phyloP scores from a whole-genome alignment of 345 rosid genomes.

The Isatis tinctoria region DNA sequence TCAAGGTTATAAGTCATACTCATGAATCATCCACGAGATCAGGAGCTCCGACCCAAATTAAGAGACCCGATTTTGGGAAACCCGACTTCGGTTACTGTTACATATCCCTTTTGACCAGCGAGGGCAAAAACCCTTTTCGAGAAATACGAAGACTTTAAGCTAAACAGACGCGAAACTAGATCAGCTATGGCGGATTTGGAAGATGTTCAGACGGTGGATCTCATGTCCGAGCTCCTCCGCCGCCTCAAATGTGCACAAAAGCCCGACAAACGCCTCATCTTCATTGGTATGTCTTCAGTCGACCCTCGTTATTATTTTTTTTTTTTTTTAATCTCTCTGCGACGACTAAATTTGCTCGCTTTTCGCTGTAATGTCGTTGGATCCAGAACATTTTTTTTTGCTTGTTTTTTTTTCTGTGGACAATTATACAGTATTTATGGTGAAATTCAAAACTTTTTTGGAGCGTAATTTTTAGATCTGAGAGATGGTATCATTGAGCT shows the following conservation, averaged over 20 bases:
- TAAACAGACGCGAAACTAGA: slow-evolving; percentile 8
- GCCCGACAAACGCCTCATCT: slow-evolving; percentile 88
- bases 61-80: slow-evolving; percentile 19
- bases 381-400: not conserved
- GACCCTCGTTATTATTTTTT: not conserved
- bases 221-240: slow-evolving; percentile 86
- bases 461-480: slow-evolving; percentile 16
- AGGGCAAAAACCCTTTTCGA: not conserved
- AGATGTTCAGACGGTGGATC: slow-evolving; percentile 69
- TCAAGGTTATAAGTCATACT: not conserved
- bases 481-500: not conserved
- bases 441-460: not conserved
- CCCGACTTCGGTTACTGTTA: slow-evolving; percentile 20
- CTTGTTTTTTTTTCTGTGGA: not conserved
- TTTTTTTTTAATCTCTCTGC: not conserved
- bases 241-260: slow-evolving; percentile 75
- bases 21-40: not conserved
- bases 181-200: slow-evolving; percentile 50
- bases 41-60: slow-evolving; percentile 14
- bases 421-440: not conserved
- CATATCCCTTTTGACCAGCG: slow-evolving; percentile 14
- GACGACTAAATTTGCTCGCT: not conserved
- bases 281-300: slow-evolving; percentile 49
- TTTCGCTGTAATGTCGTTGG: not conserved
- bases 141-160: slow-evolving; percentile 18